These are phyloP conservation scores for Pseudogymnoascus sp. DNA, from an alignment of 2,329 filamentous ascomycete species.

Conservation along the genomic window DNA sequence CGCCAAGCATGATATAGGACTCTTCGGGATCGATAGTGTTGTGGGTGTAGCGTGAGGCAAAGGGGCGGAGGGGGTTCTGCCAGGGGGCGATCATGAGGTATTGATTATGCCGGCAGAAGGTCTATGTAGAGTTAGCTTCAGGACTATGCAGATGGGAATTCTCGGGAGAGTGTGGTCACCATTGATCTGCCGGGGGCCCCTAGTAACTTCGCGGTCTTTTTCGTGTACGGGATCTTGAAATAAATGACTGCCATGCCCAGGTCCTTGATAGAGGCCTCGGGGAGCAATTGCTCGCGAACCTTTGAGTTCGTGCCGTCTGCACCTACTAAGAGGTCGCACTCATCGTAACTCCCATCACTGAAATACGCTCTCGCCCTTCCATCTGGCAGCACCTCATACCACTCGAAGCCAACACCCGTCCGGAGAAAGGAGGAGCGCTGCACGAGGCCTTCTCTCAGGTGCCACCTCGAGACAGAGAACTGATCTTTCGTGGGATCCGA, in stretches of 20 bases:
- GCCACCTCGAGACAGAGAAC: conserved; percentile 24
- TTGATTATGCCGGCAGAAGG: conserved; percentile 22
- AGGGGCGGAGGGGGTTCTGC: conserved; percentile 22
- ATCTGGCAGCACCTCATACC: conserved; percentile 11
- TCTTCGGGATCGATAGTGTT: conserved; percentile 21
- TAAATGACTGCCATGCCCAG: conserved; percentile 24
- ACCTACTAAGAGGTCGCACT: conserved; percentile 60
- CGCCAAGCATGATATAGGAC: conserved; percentile 27
- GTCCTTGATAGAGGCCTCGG: conserved; percentile 15
- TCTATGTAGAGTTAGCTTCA: conserved; percentile 11
- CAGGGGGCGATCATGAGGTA: conserved; percentile 24
- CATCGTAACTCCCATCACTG: neutral
- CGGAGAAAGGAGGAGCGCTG: conserved; percentile 17
- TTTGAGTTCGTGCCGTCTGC: conserved; percentile 93
- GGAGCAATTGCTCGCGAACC: conserved; percentile 47
- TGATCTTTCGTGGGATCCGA: conserved; percentile 21
- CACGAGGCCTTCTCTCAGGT: conserved; percentile 21
- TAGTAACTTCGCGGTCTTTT: conserved; percentile 6
- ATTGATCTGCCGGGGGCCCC: neutral
- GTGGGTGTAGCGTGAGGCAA: conserved; percentile 19
- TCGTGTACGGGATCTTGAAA: conserved; percentile 25
- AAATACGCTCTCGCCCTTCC: conserved; percentile 11
- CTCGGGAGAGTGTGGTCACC: neutral
- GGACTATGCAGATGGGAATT: neutral
- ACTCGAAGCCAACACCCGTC: conserved; percentile 8